Evolutionary conservation across 805 yeast genomes (phyloP), one percentile per base, ranked within the genome.

Genomic region (Candida ipomoeae): DNA sequence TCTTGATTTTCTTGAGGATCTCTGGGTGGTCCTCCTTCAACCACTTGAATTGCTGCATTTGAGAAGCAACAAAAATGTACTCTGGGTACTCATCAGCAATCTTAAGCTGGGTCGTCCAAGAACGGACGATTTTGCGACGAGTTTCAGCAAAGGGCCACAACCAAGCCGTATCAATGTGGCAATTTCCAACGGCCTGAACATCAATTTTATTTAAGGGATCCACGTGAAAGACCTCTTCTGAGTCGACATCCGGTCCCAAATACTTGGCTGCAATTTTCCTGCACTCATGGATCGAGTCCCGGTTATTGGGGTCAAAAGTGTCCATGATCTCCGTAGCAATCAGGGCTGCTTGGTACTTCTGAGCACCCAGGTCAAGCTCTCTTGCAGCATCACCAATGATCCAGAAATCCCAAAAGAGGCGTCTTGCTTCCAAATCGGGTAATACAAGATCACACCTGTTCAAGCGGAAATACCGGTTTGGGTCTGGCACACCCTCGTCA

Each of bases 61-160:
- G 98, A 6, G 97, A 89, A 0, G 98, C 97, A 17, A 85, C 97
- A 70, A 92, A 92, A 20, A 84, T 83, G 64, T 89, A 91, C 70
- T 94, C 99, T 0, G 98, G 97, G 59, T 89, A 92, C 58, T 82
- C 76, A 48, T 89, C 92, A 62, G 94, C 81, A 44, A 94, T 68
- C 48, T 89, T 84, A 46, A 92, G 73, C 70, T 92, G 99, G 8
- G 96, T 82, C 0, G 96, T 84, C 98, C 98, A 92, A 5, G 96
- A 89, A 56, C 99, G 79, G 2, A 91, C 96, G 49, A 92, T 82
- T 64, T 92, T 92, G 47, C 98, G 80, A 59, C 87, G 85, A 1
- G 98, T 89, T 65, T 94, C 97, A 2, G 96, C 97, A 74, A 86
- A 92, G n/a, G 97, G 98, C 99, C 99, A 92, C 51, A 90, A 75